Conservation (phyloP, 805 yeast genomes). For the Candida koratica region DNA sequence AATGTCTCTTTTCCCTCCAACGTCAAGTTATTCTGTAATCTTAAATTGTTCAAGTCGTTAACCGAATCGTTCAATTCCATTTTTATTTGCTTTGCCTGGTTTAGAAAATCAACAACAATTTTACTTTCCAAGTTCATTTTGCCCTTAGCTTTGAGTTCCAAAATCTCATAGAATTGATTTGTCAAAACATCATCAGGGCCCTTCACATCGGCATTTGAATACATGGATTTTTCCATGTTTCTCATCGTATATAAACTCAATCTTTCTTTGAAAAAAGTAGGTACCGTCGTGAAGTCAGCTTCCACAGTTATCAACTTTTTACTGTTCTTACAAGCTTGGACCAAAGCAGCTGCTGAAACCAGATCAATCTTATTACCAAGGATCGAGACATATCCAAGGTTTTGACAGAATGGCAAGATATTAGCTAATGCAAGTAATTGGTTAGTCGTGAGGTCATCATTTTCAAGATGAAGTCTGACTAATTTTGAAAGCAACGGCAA, state of each 20-base stretch:
- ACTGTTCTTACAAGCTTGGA: slow-evolving; percentile 65
- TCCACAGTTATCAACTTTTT: slow-evolving; percentile 64
- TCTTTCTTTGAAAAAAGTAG: slow-evolving; percentile 61
- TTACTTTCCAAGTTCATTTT: slow-evolving; percentile 31
- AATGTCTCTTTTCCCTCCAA: slow-evolving; percentile 73
- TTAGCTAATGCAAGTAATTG: slow-evolving; percentile 61
- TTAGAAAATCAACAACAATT: slow-evolving; percentile 27
- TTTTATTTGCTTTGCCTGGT: slow-evolving; percentile 26
- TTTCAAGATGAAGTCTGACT: slow-evolving; percentile 67
- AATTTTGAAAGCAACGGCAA: slow-evolving; percentile 67
- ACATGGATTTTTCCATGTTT: slow-evolving; percentile 64
- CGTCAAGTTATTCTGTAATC: slow-evolving; percentile 52
- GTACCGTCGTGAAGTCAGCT: slow-evolving; percentile 58
- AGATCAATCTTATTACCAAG: slow-evolving; percentile 60
- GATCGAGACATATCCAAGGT: slow-evolving; percentile 65
- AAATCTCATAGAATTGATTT: slow-evolving; percentile 28
- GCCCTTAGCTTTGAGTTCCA: slow-evolving; percentile 30
- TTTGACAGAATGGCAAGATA: slow-evolving; percentile 63
- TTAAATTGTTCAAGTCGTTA: slow-evolving; percentile 54
- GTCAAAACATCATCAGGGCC: slow-evolving; percentile 16
- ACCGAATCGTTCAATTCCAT: slow-evolving; percentile 29
- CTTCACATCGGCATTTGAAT: slow-evolving; percentile 14
- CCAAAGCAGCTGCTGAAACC: slow-evolving; percentile 59
- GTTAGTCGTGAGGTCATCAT: slow-evolving; percentile 54
- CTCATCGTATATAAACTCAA: slow-evolving; percentile 78